Evolutionary conservation across 257 asterid genomes (phyloP).

Genomic region (Penstemon eatonii): DNA sequence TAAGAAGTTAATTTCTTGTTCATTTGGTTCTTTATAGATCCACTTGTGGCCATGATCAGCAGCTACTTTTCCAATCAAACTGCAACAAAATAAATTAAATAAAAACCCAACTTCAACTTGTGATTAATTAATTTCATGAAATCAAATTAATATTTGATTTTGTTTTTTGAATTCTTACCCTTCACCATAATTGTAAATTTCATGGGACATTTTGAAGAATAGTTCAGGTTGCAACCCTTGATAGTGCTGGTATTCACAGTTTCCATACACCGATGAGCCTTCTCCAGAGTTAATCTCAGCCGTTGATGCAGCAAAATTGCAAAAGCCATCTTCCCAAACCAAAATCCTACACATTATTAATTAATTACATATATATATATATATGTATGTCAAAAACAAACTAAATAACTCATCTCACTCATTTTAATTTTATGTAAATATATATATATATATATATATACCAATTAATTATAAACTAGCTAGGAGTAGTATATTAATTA

Average conservation of each 20-base stretch:
- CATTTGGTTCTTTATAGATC: constrained; percentile 91
- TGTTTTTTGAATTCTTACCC: constrained; percentile 46
- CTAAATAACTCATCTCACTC: neutral
- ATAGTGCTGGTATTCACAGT: constrained; percentile 55
- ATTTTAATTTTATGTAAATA: neutral
- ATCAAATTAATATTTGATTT: neutral
- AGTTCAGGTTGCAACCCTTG: constrained; percentile 93
- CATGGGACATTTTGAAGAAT: constrained; percentile 99
- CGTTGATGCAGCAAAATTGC: constrained; percentile 89
- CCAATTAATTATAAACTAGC: neutral
- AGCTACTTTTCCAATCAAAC: constrained; percentile 96
- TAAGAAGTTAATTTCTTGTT: constrained; percentile 92
- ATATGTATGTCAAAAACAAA: too few relatives aligned
- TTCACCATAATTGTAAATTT: constrained; percentile 98
- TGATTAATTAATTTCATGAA: neutral
- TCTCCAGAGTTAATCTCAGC: constrained; percentile 56
- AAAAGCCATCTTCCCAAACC: constrained; percentile 99
- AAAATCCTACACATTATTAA: constrained; percentile 58
- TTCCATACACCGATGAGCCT: constrained; percentile 43
- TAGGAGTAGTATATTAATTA: neutral
- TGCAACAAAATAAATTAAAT: constrained; percentile 21
- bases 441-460: too few relatives aligned
- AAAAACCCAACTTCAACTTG: neutral
- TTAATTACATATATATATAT: neutral
- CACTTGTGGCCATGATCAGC: constrained; percentile 99